Conservation (phyloP, 495 filamentous ascomycete genomes). For the Talaromyces stipitatus region DNA sequence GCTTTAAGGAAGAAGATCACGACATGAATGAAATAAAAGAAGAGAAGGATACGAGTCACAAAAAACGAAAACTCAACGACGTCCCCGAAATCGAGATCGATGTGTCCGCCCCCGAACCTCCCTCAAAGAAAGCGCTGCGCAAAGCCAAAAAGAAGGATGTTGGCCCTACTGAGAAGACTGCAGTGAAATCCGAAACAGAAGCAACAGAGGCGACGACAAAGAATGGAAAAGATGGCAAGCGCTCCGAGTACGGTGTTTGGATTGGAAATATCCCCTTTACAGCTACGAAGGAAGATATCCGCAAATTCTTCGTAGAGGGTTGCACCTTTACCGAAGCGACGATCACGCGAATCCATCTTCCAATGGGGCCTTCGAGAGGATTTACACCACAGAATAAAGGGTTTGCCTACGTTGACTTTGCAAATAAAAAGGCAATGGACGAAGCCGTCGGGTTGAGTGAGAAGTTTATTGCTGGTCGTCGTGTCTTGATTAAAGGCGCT, state of each 20-base stretch:
- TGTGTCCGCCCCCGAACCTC: slow-evolving; percentile 75
- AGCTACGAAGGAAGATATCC: slow-evolving; percentile 62
- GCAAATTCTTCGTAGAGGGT: slow-evolving; percentile 66
- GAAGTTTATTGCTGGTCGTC: slow-evolving; percentile 62
- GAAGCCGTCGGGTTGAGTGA: slow-evolving; percentile 75
- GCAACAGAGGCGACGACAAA: slow-evolving; percentile 14
- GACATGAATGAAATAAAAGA: too few relatives aligned
- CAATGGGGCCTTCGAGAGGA: slow-evolving; percentile 39
- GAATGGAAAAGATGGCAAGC: slow-evolving; percentile 34
- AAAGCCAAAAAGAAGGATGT: slow-evolving; percentile 65
- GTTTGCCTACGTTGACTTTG: slow-evolving; percentile 94
- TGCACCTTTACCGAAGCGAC: slow-evolving; percentile 54
- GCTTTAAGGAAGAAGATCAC: slow-evolving; percentile 16
- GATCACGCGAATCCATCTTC: slow-evolving; percentile 82
- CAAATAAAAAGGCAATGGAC: slow-evolving; percentile 53
- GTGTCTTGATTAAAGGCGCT: slow-evolving; percentile 84
- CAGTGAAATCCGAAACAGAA: slow-evolving; percentile 26
- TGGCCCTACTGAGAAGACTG: slow-evolving; percentile 16
- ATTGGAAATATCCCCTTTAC: slow-evolving; percentile 88
- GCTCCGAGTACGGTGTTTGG: slow-evolving; percentile 82
- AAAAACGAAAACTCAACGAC: slow-evolving; percentile 64
- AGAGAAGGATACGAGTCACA: too few relatives aligned
- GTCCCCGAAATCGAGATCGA: slow-evolving; percentile 77
- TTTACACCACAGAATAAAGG: slow-evolving; percentile 65
- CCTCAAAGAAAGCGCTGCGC: slow-evolving; percentile 83